Conservation (phyloP, 768 basidiomycete species). For the Tylopilus sp. region DNA sequence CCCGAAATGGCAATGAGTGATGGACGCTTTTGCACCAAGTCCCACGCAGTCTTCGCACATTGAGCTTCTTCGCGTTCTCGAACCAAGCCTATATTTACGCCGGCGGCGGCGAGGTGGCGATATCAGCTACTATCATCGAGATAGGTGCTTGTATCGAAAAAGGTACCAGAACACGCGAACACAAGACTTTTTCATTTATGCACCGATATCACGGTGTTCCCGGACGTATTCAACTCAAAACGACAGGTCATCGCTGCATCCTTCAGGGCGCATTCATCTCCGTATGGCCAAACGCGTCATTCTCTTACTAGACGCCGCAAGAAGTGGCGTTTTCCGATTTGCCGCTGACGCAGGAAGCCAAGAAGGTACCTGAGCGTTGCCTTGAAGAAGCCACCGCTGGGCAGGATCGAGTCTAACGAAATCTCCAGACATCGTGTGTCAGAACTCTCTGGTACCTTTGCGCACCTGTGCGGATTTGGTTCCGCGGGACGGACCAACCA, state of each 20-base stretch:
- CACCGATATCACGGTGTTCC: neutral
- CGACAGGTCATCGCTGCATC: neutral
- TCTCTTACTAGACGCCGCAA: neutral
- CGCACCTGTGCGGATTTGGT: neutral
- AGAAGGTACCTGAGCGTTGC: neutral
- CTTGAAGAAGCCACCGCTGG: neutral
- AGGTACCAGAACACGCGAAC: slow-evolving; percentile 2
- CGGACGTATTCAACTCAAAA: neutral
- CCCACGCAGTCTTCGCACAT: neutral
- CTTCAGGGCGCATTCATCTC: slow-evolving; percentile 2
- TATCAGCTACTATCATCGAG: neutral
- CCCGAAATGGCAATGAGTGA: neutral
- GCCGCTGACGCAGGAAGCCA: neutral
- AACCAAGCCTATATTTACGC: neutral
- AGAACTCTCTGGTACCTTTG: too few species aligned
- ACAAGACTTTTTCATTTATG: neutral
- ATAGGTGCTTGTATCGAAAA: neutral
- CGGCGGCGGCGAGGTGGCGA: neutral
- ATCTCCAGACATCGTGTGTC: neutral
- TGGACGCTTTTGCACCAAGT: too few species aligned
- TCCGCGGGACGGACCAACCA: slow-evolving; percentile 2
- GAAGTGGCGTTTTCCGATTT: neutral
- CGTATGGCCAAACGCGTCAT: neutral
- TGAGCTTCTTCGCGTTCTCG: neutral
- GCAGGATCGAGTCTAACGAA: neutral